Conservation (phyloP, 2,329 filamentous ascomycete species). For the Nemania sp. region DNA sequence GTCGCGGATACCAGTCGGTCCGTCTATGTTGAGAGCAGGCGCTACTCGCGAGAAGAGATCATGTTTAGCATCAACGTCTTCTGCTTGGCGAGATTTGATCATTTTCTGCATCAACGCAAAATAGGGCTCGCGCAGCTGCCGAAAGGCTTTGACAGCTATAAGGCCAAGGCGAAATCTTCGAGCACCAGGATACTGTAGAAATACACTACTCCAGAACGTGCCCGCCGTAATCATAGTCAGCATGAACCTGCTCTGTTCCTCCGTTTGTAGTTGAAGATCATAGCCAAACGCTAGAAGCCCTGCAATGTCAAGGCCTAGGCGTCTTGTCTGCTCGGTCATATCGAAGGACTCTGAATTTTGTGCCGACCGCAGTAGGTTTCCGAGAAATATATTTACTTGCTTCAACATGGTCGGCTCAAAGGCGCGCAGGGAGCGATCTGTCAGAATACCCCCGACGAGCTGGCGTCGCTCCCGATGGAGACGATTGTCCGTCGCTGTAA, state of each 20-base stretch:
- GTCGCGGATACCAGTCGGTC: neutral
- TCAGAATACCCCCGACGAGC: neutral
- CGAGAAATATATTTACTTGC: neutral
- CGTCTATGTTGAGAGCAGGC: conserved; percentile 1
- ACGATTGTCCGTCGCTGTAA: neutral
- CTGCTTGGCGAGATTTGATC: conserved; percentile 6
- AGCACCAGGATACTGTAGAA: no score
- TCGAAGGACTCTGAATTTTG: neutral
- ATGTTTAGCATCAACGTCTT: conserved; percentile 4
- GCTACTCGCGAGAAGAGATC: conserved; percentile 5
- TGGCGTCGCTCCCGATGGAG: neutral
- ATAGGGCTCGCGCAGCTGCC: conserved; percentile 4
- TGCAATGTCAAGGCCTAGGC: neutral
- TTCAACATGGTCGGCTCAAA: neutral
- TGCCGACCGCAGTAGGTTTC: neutral
- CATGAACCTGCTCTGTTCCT: neutral
- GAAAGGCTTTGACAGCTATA: conserved; percentile 5
- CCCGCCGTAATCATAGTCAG: no score
- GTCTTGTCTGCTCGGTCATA: neutral
- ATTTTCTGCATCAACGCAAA: conserved; percentile 7
- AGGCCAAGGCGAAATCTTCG: neutral
- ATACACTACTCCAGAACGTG: no score
- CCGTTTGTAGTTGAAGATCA: neutral
- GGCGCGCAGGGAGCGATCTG: neutral
- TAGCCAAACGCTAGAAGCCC: neutral